phyloP scores from a whole-genome alignment of 2,329 filamentous ascomycete genomes.

The Blastomyces parvus region DNA sequence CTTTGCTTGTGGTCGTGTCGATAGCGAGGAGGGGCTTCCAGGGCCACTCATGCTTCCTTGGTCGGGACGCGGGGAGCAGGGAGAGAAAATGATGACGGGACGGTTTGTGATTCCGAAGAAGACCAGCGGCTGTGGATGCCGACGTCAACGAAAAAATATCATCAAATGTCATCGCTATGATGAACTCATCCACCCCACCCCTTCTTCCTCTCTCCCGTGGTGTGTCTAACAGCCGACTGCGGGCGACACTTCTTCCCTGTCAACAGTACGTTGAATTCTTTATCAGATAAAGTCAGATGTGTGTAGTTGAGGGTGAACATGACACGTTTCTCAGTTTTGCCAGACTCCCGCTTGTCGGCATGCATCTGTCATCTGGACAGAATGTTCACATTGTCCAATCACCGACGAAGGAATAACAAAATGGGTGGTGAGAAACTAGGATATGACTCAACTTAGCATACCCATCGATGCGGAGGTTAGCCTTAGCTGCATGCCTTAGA shows the following conservation, averaged over 20 bases:
- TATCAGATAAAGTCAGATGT: background rate
- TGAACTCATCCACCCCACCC: too few species aligned
- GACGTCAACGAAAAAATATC: too few species aligned
- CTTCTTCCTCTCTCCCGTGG: background rate
- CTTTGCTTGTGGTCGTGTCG: background rate
- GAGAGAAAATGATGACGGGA: background rate
- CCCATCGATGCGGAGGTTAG: background rate
- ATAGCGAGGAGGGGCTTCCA: background rate
- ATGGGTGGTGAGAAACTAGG: background rate
- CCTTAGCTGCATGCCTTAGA: background rate
- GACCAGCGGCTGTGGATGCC: background rate
- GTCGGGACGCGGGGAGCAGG: background rate
- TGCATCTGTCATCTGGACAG: slow-evolving; percentile 5
- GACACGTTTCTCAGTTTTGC: background rate
- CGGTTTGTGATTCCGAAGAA: background rate
- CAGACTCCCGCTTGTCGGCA: background rate
- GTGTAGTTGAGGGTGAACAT: background rate
- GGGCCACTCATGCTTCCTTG: background rate
- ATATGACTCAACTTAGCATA: slow-evolving; percentile 1
- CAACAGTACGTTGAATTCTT: background rate
- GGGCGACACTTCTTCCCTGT: background rate
- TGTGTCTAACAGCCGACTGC: background rate
- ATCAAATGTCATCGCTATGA: too few species aligned
- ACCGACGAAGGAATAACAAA: background rate
- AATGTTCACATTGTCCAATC: slow-evolving; percentile 10